These are phyloP conservation scores for Solanum rostratum DNA, from an alignment of 257 asterid genomes.

Conservation along the genomic window DNA sequence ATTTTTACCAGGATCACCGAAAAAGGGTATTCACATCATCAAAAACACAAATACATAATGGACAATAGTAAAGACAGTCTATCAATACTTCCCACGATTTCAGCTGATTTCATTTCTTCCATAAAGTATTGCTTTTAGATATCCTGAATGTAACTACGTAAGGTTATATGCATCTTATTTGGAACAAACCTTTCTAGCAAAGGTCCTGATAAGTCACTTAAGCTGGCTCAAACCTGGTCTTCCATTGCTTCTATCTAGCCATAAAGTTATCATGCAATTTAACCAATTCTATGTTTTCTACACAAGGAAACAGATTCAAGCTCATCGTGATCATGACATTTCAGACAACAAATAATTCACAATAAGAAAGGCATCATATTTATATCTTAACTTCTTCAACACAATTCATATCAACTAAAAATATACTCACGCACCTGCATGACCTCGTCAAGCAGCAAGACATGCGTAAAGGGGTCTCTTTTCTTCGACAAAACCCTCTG, in stretches of 20 bases:
- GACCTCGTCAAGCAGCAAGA: conserved; percentile 83
- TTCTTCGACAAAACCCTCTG: conserved; percentile 97
- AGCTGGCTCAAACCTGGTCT: background rate
- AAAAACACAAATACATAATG: background rate
- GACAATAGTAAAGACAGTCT: background rate
- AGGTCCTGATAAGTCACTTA: background rate
- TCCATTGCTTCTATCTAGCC: background rate
- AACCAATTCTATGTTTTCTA: background rate
- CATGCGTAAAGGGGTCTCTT: conserved; percentile 94
- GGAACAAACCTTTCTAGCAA: background rate
- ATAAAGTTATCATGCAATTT: background rate
- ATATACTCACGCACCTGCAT: conserved; percentile 42
- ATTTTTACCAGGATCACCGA: background rate
- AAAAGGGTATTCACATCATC: background rate
- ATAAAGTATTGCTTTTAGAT: background rate
- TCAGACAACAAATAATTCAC: background rate
- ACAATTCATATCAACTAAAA: background rate
- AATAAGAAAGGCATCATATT: background rate
- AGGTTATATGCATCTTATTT: background rate
- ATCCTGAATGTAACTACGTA: background rate
- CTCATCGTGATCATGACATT: background rate
- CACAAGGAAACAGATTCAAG: background rate
- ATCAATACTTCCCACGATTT: background rate
- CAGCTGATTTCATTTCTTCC: background rate
- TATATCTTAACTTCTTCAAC: background rate